Evolutionary conservation across 257 asterid genomes (phyloP), one percentile per base, ranked within the genome.

Genomic region (Craterostigma plantagineum): DNA sequence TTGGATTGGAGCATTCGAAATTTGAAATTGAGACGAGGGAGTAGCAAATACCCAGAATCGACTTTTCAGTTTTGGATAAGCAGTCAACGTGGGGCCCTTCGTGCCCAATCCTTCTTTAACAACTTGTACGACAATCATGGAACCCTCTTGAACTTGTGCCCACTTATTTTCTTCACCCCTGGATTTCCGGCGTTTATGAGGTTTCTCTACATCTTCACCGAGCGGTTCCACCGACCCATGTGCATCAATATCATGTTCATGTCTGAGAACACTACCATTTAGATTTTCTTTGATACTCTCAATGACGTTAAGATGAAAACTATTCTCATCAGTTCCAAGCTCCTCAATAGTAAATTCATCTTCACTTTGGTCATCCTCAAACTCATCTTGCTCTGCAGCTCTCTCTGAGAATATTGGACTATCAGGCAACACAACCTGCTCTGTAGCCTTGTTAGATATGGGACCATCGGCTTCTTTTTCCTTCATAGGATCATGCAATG

Each of bases 91-190:
- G 53, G 95, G 99, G 50, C 91, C 91, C 68, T 90, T 90, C 11
- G 91, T 69, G 38, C 99, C 99, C 66, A 90, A 54, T 56, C 92
- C 94, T 77, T 90, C 99, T 66, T 90, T 83, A 49, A 79, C 70
- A 72, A 90, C 95, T 65, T 90, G 99, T 33, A 77, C 95, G 63
- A 90, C 67, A 61, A 90, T 77, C 63, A 71, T 82, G 40, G 94
- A 76, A 64, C 95, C 93, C 62, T 65, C 71, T 27, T 52, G 72
- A 50, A 90, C 84, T 18, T 69, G 62, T 40, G 57, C 57, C 94
- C 87, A 79, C 61, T 68, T 76, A 48, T 60, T 69, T 63, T 63
- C 64, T 63, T 57, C 18, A 13, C 60, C 51, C 50, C 53, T 63
- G 49, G 37, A 57, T 49, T 57, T 57, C 15, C 37, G 46, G 34